Evolutionary conservation across 177 flowering plant species (phyloP), one percentile per base, ranked within the genome.

Genomic region (Vitis hybrid): DNA sequence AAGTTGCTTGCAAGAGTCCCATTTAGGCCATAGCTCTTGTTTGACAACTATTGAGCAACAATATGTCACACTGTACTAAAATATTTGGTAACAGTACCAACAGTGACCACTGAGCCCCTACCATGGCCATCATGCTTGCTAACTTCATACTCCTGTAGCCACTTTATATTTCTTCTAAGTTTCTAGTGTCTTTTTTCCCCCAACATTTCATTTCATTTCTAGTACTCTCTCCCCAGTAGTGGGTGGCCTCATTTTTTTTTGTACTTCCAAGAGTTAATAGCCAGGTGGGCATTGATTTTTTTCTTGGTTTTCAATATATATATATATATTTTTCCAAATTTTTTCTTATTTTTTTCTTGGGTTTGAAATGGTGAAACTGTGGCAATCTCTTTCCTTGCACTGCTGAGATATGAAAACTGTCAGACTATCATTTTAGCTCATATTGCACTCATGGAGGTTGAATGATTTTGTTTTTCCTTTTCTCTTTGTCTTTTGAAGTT

Each of bases 101-200:
- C 50, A 15, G 39, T 34, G 19, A n/a, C 51, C 50, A 15, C 64
- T 62, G 39, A 39, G 45, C 45, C 45, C 45, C 45, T 39, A 19
- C 51, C 34, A 34, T n/a, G 50, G 54, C 2, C 15, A 70, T 72
- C 64, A 72, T 72, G 63, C 65, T 66, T 72, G 70, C 75, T 61
- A 60, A 67, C 66, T 72, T 67, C 70, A 60, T 39, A 72, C 75
- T 73, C 67, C 60, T 73, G 34, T 54, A 26, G 8, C 62, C 15
- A 23, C 45, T 30, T 60, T 10, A 5, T 57, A 11, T 57, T 7
- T 57, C 60, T 26, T 14, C 9, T 21, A 14, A 54, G 6, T 39
- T 39, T 39, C 45, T 39, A 39, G 9, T 39, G 8, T 26, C 45
- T 39, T 7, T 39, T 7, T 39, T 6, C 8, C 45, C 45, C 45